These are phyloP conservation scores for Saposhnikovia divaricata DNA, from an alignment of 129 eudicot species.

Conservation along the genomic window DNA sequence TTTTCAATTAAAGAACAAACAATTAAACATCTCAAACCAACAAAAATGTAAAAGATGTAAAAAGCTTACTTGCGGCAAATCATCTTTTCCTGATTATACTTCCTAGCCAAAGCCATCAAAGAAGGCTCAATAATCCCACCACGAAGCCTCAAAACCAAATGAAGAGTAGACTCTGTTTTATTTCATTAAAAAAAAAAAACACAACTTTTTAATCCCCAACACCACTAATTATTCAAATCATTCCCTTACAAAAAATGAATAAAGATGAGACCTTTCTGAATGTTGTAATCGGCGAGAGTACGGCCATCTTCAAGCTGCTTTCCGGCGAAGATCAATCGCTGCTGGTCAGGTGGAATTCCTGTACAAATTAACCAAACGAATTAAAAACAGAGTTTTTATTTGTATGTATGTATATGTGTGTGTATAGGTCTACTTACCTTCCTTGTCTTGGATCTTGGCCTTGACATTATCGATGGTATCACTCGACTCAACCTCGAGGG, in stretches of 20 bases:
- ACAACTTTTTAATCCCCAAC: neutral
- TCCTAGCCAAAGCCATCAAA: constrained; percentile 59
- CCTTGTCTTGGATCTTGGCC: constrained; percentile 62
- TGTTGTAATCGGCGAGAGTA: constrained; percentile 57
- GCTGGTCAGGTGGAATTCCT: constrained; percentile 63
- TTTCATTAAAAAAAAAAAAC: neutral
- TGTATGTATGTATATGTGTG: no score
- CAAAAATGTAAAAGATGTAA: neutral
- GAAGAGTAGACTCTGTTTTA: constrained; percentile 46
- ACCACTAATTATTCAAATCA: neutral
- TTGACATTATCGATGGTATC: constrained; percentile 57
- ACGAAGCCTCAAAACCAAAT: constrained; percentile 63
- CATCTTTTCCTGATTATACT: constrained; percentile 57
- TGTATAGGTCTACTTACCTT: constrained; percentile 21
- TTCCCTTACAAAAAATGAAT: no score
- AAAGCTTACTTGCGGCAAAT: constrained; percentile 55
- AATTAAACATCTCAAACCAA: neutral
- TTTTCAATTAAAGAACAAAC: neutral
- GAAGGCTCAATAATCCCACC: constrained; percentile 66
- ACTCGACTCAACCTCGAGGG: constrained; percentile 61
- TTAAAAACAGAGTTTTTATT: no score
- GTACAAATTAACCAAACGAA: neutral
- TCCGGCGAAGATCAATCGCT: constrained; percentile 51
- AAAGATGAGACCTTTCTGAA: constrained; percentile 38
- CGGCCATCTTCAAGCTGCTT: constrained; percentile 63